Base-by-base conservation (phyloP, 73 alveolate species). In the Durusdinium trenchii region DNA sequence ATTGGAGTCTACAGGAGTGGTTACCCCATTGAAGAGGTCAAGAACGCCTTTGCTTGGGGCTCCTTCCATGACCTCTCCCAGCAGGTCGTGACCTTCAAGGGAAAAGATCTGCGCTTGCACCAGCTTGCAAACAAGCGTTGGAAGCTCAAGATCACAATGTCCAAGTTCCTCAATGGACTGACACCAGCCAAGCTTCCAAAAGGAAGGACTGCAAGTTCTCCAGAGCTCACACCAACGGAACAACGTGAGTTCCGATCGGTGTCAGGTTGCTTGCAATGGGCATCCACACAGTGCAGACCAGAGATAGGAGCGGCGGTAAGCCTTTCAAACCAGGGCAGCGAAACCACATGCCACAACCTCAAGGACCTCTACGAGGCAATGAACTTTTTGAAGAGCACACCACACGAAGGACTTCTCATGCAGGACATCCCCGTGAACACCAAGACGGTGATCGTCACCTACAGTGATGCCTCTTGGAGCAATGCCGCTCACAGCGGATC, bases 11-110 rank as follows among this genome's bases (percentile, higher is more conserved):
- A 36, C 64, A 54, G 95, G 3, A 4, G 43, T 38, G 95, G 60
- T 50, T 86, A 86, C 48, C 16, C 36, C 69, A 7, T 86, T 20
- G 6, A 10, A 0, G 95, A 86, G 30, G 95, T 86, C 3, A 45
- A 86, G 32, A n/a, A 61, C 36, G 42, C 71, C 50, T 61, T 86
- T 83, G 35, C 16, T 43, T 86, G 95, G 95, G 95, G 95, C 1
- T 14, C 95, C 54, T 47, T 86, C 50, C 35, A 46, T 40, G 7
- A 18, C 82, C 10, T 86, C 0, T 43, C 54, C 38, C 23, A 42
- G 48, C 26, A 60, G 47, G 64, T 83, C 6, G 40, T 52, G 45
- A 30, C 47, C 20, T 86, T 86, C 67, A 86, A 86, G 30, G 93
- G 93, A 14, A 82, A 82, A 48, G 73, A 82, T 46, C 10, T 82